Evolutionary conservation across 2,329 filamentous ascomycete genomes (phyloP).

Genomic region (Truncatella angustata): DNA sequence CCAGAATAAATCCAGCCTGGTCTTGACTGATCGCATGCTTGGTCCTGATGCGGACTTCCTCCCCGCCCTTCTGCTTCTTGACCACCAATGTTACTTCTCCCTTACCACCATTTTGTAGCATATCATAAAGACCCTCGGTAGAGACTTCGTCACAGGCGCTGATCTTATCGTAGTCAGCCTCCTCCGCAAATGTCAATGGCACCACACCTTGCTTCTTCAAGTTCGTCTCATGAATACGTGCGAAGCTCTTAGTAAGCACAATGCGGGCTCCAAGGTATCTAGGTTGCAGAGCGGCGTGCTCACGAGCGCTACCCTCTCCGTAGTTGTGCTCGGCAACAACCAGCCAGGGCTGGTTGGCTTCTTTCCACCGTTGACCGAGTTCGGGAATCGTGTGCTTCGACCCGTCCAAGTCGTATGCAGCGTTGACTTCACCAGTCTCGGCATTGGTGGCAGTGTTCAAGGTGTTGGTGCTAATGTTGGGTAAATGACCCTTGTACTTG

Average conservation of each 20-base stretch:
- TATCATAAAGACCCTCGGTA: slow-evolving; percentile 81
- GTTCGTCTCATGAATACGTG: slow-evolving; percentile 92
- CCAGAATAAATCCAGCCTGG: slow-evolving; percentile 88
- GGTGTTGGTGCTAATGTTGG: slow-evolving; percentile 97
- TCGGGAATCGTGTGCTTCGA: slow-evolving; percentile 77
- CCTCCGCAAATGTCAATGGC: slow-evolving; percentile 85
- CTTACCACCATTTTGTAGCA: slow-evolving; percentile 73
- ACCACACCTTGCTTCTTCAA: slow-evolving; percentile 97
- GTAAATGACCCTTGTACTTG: slow-evolving; percentile 98
- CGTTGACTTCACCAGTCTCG: slow-evolving; percentile 88
- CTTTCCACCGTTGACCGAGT: slow-evolving; percentile 80
- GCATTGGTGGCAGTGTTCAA: slow-evolving; percentile 93
- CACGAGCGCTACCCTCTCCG: slow-evolving; percentile 83
- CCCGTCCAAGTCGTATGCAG: slow-evolving; percentile 83
- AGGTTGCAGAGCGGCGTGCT: slow-evolving; percentile 87
- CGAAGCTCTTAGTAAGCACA: slow-evolving; percentile 84
- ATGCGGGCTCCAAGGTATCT: slow-evolving; percentile 84
- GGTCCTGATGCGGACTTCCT: slow-evolving; percentile 69
- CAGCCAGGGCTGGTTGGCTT: slow-evolving; percentile 74
- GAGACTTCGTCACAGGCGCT: slow-evolving; percentile 78
- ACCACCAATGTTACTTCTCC: slow-evolving; percentile 72
- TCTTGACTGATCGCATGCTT: slow-evolving; percentile 86
- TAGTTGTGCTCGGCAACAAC: slow-evolving; percentile 98
- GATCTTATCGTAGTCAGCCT: slow-evolving; percentile 83
- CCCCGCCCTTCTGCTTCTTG: slow-evolving; percentile 58